Conservation (phyloP, 2,329 filamentous ascomycete genomes). For the Hypomyces perniciosus region DNA sequence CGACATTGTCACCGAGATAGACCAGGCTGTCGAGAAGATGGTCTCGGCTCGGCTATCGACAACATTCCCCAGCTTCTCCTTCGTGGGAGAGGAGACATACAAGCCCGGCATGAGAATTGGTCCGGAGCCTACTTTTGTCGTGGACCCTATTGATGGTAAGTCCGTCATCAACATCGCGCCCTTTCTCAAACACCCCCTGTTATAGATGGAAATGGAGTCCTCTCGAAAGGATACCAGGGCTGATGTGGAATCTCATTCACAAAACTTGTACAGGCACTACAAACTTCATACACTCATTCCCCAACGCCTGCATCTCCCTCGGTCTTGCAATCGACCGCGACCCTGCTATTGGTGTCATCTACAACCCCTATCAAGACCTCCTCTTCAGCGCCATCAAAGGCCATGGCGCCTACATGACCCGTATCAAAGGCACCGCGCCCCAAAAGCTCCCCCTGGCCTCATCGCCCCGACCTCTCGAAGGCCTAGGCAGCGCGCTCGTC, state of each 20-base stretch:
- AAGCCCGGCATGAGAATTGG: conserved; percentile 58
- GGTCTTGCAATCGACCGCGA: conserved; percentile 58
- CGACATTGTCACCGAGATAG: conserved; percentile 63
- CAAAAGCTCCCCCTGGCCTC: conserved; percentile 35
- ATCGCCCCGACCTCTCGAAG: conserved; percentile 49
- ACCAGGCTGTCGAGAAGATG: conserved; percentile 59
- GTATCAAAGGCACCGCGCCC: conserved; percentile 34
- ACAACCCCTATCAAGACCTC: conserved; percentile 68
- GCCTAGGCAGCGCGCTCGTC: conserved; percentile 58
- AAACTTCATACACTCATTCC: conserved; percentile 74
- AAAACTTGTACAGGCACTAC: conserved; percentile 43
- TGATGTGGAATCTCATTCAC: not conserved
- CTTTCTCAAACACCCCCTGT: not conserved
- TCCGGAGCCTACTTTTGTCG: conserved; percentile 66
- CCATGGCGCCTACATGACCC: conserved; percentile 56
- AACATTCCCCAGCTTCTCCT: conserved; percentile 52
- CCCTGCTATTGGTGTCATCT: conserved; percentile 68
- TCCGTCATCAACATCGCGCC: not conserved
- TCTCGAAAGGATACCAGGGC: not conserved
- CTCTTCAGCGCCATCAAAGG: conserved; percentile 66
- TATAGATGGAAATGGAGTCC: not conserved
- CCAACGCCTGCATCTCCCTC: conserved; percentile 69
- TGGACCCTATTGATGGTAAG: conserved; percentile 71
- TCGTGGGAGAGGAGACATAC: conserved; percentile 75
- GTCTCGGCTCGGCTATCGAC: conserved; percentile 47